Evolutionary conservation across 345 rosid species (phyloP).

Genomic region (Eucalyptus marginata): DNA sequence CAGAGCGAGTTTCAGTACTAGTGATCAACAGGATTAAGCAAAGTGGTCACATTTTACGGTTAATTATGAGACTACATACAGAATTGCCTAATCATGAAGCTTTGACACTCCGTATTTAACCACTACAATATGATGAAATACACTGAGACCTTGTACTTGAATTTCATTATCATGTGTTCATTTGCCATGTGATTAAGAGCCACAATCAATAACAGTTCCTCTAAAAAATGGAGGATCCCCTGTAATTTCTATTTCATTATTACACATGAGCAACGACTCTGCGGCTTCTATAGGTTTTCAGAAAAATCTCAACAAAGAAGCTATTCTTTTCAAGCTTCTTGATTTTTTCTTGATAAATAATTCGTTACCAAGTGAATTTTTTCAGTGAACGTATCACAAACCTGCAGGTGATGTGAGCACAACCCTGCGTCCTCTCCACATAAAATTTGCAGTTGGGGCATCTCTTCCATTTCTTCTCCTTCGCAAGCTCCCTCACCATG

Average conservation of each 20-base stretch:
- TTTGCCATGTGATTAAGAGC: neutral
- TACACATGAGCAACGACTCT: neutral
- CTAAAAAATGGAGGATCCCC: neutral
- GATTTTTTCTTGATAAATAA: neutral
- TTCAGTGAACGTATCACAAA: neutral
- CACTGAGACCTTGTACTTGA: neutral
- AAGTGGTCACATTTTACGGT: neutral
- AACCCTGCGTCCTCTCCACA: conserved; percentile 29
- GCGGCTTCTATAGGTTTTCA: neutral
- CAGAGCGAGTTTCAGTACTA: neutral
- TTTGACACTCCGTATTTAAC: neutral
- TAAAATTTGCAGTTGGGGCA: conserved; percentile 30
- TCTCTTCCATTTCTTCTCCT: conserved; percentile 26
- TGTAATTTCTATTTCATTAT: neutral
- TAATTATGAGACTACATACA: neutral
- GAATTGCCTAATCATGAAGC: neutral
- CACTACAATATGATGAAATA: neutral
- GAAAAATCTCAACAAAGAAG: neutral
- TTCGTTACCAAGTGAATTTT: neutral
- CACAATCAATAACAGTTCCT: neutral
- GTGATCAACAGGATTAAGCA: neutral
- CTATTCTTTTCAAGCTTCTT: neutral
- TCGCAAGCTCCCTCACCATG: conserved; percentile 22
- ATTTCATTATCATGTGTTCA: neutral
- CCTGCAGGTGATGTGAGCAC: conserved; percentile 41